Percentiles rank a stretch among this genome's conserved stretches.
phyloP scores from a whole-genome alignment of 441 rosid genomes.

The Jatropha multifida region DNA sequence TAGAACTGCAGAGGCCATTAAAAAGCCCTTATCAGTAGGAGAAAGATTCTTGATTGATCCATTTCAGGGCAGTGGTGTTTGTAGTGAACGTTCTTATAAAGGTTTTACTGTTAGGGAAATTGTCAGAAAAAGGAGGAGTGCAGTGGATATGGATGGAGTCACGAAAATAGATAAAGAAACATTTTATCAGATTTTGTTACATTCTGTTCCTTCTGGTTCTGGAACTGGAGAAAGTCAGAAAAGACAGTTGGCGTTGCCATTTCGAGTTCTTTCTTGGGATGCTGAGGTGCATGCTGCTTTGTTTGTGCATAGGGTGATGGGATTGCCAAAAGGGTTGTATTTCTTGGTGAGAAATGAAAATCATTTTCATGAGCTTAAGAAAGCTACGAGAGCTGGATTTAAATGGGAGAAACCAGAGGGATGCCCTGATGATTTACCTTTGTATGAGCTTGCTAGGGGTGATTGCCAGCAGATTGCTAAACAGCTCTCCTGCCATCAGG shows the following conservation, averaged over 20 bases:
- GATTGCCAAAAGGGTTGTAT: conserved; percentile 72
- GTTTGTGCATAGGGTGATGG: conserved; percentile 75
- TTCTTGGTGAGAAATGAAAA: conserved; percentile 82
- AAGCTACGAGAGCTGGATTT: conserved; percentile 50
- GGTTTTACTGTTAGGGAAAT: conserved; percentile 50
- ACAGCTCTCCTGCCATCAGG: conserved; percentile 85
- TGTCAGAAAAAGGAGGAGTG: conserved; percentile 83
- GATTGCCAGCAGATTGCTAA: conserved; percentile 63
- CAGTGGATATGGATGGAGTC: conserved; percentile 80
- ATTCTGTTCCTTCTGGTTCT: conserved; percentile 77
- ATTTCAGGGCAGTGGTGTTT: conserved; percentile 45
- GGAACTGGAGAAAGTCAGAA: conserved; percentile 46
- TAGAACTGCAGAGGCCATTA: conserved; percentile 63
- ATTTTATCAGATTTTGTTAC: conserved; percentile 80
- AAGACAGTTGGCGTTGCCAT: conserved; percentile 62
- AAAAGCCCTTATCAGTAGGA: conserved; percentile 47
- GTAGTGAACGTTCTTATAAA: conserved; percentile 47
- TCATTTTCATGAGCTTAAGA: conserved; percentile 61
- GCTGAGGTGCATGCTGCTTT: conserved; percentile 85
- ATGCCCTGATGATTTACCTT: conserved; percentile 66
- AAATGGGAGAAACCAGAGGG: conserved; percentile 81
- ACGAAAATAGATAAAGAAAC: conserved; percentile 54
- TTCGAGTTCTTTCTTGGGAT: conserved; percentile 80
- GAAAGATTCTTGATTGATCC: conserved; percentile 34
- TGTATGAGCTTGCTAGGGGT: conserved; percentile 61